Conservation (phyloP, 768 basidiomycete genomes). For the Jaapia argillacea region DNA sequence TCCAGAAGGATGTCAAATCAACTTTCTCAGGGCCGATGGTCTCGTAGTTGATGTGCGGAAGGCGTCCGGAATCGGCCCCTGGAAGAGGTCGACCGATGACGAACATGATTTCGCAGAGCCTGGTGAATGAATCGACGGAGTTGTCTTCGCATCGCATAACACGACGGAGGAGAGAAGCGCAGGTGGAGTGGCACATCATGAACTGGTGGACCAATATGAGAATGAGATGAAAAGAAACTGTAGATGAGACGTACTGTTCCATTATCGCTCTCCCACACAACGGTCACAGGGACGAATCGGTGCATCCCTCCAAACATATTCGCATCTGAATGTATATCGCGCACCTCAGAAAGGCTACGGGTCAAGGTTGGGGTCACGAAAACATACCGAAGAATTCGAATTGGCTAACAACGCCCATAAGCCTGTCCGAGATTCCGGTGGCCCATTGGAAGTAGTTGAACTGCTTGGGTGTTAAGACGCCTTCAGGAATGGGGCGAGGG, state of each 20-base stretch:
- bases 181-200: slow-evolving; percentile 12
- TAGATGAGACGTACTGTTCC: slow-evolving; percentile 5
- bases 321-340: neutral
- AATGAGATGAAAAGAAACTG: neutral
- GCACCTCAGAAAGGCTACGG: neutral
- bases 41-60: slow-evolving; percentile 14
- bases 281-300: slow-evolving; percentile 1
- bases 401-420: slow-evolving; percentile 2
- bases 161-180: slow-evolving; percentile 14
- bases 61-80: slow-evolving; percentile 10
- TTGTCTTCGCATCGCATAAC: slow-evolving; percentile 8
- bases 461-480: slow-evolving; percentile 10
- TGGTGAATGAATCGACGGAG: slow-evolving; percentile 1
- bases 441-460: slow-evolving; percentile 10
- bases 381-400: neutral
- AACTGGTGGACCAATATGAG: slow-evolving; percentile 4
- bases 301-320: slow-evolving; percentile 1
- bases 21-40: slow-evolving; percentile 9
- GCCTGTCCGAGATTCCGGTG: slow-evolving; percentile 6
- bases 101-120: slow-evolving; percentile 11
- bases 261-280: slow-evolving; percentile 10
- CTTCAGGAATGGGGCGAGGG: slow-evolving; percentile 9
- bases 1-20: slow-evolving; percentile 15
- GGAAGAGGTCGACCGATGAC: slow-evolving; percentile 14
- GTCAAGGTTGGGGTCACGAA: neutral